Percentiles rank a stretch among this genome's conserved stretches.
These are phyloP conservation scores for Sporisorium graminicola DNA, from an alignment of 1,284 basidiomycete genomes.

Conservation along the genomic window DNA sequence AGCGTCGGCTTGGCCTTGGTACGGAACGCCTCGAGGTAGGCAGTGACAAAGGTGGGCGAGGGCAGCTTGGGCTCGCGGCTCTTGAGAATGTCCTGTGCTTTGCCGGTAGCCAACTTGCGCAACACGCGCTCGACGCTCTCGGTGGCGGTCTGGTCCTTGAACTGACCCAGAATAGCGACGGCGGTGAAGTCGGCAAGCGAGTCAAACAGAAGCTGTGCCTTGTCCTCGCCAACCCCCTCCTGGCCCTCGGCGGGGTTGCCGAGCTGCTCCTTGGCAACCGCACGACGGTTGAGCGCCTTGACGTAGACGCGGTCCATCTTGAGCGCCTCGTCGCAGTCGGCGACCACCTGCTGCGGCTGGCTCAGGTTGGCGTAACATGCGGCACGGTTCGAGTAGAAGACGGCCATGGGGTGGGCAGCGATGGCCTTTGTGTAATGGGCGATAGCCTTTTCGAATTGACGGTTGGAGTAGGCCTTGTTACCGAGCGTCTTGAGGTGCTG, in stretches of 20 bases:
- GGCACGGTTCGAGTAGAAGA: conserved; percentile 97
- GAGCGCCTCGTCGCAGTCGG: conserved; percentile 90
- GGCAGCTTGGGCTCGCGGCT: conserved; percentile 86
- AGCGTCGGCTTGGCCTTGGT: conserved; percentile 79
- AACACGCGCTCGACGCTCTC: conserved; percentile 90
- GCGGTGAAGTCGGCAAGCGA: conserved; percentile 84
- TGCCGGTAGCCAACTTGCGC: conserved; percentile 82
- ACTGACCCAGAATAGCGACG: conserved; percentile 91
- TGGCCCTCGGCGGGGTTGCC: conserved; percentile 79
- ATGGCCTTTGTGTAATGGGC: conserved; percentile 83
- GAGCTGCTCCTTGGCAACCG: conserved; percentile 84
- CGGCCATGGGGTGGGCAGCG: conserved; percentile 90
- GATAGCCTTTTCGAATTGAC: conserved; percentile 82
- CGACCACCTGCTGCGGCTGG: conserved; percentile 85
- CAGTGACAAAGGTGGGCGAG: conserved; percentile 90
- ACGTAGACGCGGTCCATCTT: conserved; percentile 87
- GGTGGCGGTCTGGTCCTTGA: conserved; percentile 84
- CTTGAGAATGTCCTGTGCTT: conserved; percentile 80
- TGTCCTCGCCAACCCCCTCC: conserved; percentile 58
- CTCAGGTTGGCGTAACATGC: conserved; percentile 95
- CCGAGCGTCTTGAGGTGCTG: conserved; percentile 87
- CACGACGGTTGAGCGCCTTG: conserved; percentile 95
- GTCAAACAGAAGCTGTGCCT: conserved; percentile 53
- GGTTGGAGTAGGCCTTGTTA: conserved; percentile 86
- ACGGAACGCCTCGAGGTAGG: conserved; percentile 97